Conservation (phyloP, 2,329 filamentous ascomycete species). For the Elsinoe ampelina region DNA sequence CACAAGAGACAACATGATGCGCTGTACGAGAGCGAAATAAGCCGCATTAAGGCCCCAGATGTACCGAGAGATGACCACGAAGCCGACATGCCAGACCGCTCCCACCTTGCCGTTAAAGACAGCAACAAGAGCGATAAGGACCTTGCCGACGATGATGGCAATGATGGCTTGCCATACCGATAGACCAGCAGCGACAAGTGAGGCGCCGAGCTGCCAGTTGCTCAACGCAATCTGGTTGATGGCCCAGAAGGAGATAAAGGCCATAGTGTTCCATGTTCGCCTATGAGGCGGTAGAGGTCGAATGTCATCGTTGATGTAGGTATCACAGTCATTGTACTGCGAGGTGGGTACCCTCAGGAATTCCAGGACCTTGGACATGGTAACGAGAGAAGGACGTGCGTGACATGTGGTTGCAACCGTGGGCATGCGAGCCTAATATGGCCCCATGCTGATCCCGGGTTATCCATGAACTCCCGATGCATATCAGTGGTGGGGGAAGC, state of each 20-base stretch:
- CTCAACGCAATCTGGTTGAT: constrained; percentile 31
- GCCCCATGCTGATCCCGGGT: not conserved
- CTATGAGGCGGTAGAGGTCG: constrained; percentile 32
- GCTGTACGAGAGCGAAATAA: constrained; percentile 45
- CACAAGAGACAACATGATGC: constrained; percentile 45
- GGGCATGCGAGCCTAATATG: constrained; percentile 1
- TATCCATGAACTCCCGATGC: not conserved
- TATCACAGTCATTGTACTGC: constrained; percentile 22
- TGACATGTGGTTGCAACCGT: not conserved
- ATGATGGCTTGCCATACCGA: constrained; percentile 35
- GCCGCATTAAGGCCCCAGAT: constrained; percentile 49
- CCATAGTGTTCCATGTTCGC: constrained; percentile 30
- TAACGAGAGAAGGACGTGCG: not conserved
- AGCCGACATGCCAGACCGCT: constrained; percentile 44
- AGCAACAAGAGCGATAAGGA: constrained; percentile 49
- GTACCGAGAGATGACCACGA: constrained; percentile 46
- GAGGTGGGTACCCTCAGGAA: constrained; percentile 20
- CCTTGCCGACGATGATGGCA: constrained; percentile 33
- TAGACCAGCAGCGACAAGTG: constrained; percentile 32
- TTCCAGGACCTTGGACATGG: constrained; percentile 14
- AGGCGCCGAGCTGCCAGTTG: constrained; percentile 31
- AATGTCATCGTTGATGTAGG: constrained; percentile 35
- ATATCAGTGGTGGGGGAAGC: not conserved
- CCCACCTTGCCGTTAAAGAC: constrained; percentile 48
- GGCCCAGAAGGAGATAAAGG: constrained; percentile 34